Evolutionary conservation across 2,329 filamentous ascomycete species (phyloP), one percentile per base, ranked within the genome.

Genomic region (Calonectria hawksworthii): DNA sequence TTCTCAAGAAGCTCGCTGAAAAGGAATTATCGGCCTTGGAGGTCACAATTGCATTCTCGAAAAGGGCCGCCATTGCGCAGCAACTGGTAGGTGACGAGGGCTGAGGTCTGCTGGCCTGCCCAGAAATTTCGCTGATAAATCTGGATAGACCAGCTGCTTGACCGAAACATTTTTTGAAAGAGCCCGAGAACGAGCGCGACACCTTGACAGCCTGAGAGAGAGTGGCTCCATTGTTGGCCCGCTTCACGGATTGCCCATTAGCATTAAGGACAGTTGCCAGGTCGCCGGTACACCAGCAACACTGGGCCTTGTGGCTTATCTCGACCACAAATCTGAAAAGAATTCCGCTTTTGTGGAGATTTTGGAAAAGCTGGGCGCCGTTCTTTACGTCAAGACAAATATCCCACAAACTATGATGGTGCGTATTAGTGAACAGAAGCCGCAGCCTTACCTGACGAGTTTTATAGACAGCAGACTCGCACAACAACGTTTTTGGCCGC

Each of bases 401-500:
- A 34, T 77, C 2, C 67, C 70, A 5, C 76, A 77, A 21, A 72
- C 68, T 2, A 59, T 76, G 73, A 77, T 76, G 75, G 71, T 74
- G 63, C 52, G 30, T 30, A 13, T 13, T 21, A 23, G 8, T 14
- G 6, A 16, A 16, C 11, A 10, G 16, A 7, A 11, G 26, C 7
- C 14, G 26, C 11, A 28, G 14, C 14, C 5, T 9, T 3, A 3
- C 13, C 68, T 72, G 14, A 72, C 11, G 13, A 21, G 4, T 10
- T 28, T 3, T 10, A 1, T 32, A 77, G 75, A 75, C 72, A 2
- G 54, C 61, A 0, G 76, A 76, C 10, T 76, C 76, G 0, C 69
- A 76, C 3, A 76, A 77, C 76, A 93, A 94, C 77, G 81, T 92
- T 32, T 91, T 90, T 74, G 91, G 91, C 1, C 87, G 90, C 26